Evolutionary conservation across 2,329 filamentous ascomycete species (phyloP).

Genomic region (Fusarium pseudonygamai): DNA sequence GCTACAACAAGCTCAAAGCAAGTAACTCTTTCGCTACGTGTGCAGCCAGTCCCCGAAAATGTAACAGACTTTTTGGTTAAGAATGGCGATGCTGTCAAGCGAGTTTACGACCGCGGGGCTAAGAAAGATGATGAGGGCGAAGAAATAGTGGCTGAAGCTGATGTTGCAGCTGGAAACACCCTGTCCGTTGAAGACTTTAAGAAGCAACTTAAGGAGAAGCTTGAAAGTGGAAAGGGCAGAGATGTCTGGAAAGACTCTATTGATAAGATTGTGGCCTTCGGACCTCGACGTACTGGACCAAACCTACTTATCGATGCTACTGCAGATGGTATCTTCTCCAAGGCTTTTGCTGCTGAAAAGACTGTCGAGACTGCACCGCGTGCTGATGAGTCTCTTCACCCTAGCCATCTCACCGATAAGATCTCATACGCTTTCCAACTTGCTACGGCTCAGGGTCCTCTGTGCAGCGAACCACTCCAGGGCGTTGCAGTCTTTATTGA

Average conservation of each 20-base stretch:
- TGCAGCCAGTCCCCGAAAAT: conserved; percentile 78
- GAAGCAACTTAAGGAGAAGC: conserved; percentile 71
- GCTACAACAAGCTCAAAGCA: conserved; percentile 86
- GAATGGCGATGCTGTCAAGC: conserved; percentile 81
- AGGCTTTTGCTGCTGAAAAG: conserved; percentile 66
- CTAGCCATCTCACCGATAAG: conserved; percentile 85
- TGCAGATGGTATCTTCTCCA: conserved; percentile 73
- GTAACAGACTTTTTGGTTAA: conserved; percentile 89
- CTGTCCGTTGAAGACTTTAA: conserved; percentile 82
- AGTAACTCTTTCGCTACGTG: conserved; percentile 77
- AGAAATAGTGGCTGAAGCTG: conserved; percentile 62
- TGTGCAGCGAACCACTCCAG: conserved; percentile 93
- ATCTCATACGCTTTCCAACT: conserved; percentile 95
- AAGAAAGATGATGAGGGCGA: conserved; percentile 52
- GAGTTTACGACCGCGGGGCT: conserved; percentile 74
- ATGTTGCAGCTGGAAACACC: conserved; percentile 66
- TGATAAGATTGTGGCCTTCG: conserved; percentile 88
- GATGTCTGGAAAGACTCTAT: conserved; percentile 80
- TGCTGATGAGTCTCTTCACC: conserved; percentile 61
- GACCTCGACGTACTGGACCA: conserved; percentile 83
- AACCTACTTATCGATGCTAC: conserved; percentile 92
- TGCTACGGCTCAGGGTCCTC: conserved; percentile 84
- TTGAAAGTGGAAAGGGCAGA: conserved; percentile 76
- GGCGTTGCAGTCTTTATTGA: conserved; percentile 93
- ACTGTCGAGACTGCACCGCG: conserved; percentile 47